Percentiles rank a stretch among this genome's conserved stretches.
Evolutionary conservation across 768 basidiomycete genomes (phyloP).

Genomic region (Fomitopsis serialis): DNA sequence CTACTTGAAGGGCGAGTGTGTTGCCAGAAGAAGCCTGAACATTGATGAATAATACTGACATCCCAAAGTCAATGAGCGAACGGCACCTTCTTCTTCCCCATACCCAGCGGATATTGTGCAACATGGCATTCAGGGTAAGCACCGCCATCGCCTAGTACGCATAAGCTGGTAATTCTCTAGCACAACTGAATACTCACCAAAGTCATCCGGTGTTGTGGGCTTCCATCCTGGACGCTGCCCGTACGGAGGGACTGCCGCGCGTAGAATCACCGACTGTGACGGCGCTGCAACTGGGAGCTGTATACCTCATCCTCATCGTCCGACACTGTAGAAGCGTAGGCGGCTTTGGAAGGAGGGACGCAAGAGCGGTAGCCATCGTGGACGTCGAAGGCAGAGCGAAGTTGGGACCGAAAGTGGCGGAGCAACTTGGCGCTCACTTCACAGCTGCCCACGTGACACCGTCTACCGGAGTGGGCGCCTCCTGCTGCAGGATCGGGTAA

Average conservation of each 20-base stretch:
- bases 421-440: too few relatives aligned
- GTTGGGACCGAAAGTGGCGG: background rate
- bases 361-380: constrained; percentile 61
- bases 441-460: too few relatives aligned
- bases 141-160: constrained; percentile 66
- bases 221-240: constrained; percentile 85
- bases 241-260: constrained; percentile 69
- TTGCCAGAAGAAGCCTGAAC: constrained; percentile 82
- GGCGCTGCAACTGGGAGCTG: constrained; percentile 23
- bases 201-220: constrained; percentile 78
- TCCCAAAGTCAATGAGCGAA: background rate
- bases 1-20: constrained; percentile 94
- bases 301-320: constrained; percentile 56
- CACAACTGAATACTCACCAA: constrained; percentile 47
- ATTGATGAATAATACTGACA: background rate
- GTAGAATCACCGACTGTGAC: constrained; percentile 40
- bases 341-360: constrained; percentile 68
- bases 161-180: constrained; percentile 4
- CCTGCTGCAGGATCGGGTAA: too few relatives aligned
- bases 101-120: constrained; percentile 93
- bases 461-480: too few relatives aligned
- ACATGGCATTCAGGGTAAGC: constrained; percentile 93
- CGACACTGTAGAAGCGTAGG: constrained; percentile 43
- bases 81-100: constrained; percentile 91
- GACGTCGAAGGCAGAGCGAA: background rate